These are phyloP conservation scores for Didymella segeticola DNA, from an alignment of 2,329 filamentous ascomycete species.

Conservation along the genomic window DNA sequence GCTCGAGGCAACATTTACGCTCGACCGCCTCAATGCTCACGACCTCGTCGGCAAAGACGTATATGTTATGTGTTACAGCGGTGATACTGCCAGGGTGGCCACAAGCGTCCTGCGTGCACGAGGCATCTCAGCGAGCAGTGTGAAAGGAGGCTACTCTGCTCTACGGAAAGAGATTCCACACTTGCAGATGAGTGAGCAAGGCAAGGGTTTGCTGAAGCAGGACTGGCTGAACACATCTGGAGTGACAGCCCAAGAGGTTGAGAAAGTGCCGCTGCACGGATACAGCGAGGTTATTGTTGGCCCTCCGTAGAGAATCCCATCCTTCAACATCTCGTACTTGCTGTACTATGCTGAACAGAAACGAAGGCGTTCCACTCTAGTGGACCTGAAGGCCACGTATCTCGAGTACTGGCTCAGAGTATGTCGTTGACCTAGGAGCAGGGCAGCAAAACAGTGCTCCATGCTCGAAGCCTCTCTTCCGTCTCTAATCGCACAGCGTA, in stretches of 20 bases:
- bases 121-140: constrained; percentile 24
- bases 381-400: no score
- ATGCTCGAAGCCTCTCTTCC: no score
- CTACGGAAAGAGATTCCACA: constrained; percentile 19
- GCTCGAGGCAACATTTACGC: constrained; percentile 24
- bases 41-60: constrained; percentile 27
- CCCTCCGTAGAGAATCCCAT: neutral
- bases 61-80: constrained; percentile 26
- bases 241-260: neutral
- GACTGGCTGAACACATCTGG: neutral
- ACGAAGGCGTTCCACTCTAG: neutral
- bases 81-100: constrained; percentile 28
- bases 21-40: constrained; percentile 25
- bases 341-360: neutral
- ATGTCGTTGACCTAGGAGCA: no score
- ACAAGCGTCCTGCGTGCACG: constrained; percentile 28
- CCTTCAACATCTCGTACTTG: neutral
- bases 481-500: neutral
- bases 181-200: constrained; percentile 16
- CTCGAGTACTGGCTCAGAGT: no score
- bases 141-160: constrained; percentile 25
- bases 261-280: neutral
- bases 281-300: constrained; percentile 6
- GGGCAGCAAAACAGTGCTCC: no score
- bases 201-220: constrained; percentile 2